These are phyloP conservation scores for Cymbidium sinense DNA, from an alignment of 106 monocot species.

Conservation along the genomic window DNA sequence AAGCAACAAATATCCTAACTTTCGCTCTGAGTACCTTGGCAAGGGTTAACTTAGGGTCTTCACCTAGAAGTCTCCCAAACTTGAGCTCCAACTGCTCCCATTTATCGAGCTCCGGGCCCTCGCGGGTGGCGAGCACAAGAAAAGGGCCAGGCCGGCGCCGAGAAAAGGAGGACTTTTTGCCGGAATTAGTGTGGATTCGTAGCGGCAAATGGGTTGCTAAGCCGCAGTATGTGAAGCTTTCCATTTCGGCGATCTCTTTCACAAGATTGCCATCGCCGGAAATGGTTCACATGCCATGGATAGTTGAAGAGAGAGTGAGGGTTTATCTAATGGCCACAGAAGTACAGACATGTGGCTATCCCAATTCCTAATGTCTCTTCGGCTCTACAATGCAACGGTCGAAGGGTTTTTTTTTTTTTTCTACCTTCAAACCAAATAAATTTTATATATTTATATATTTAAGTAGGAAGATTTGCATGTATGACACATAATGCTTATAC, in stretches of 20 bases:
- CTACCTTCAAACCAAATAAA: too few relatives aligned
- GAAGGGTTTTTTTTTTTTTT: too few relatives aligned
- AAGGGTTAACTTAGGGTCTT: constrained; percentile 86
- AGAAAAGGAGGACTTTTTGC: constrained; percentile 7
- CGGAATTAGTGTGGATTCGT: background rate
- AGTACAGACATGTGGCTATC: too few relatives aligned
- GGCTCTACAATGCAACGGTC: too few relatives aligned
- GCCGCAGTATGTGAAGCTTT: constrained; percentile 23
- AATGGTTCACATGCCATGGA: background rate
- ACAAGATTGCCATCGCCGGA: background rate
- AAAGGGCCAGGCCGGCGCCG: constrained; percentile 12
- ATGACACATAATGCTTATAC: too few relatives aligned
- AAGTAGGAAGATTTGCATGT: too few relatives aligned
- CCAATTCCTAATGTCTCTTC: too few relatives aligned
- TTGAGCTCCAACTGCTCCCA: constrained; percentile 95
- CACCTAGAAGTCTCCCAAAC: constrained; percentile 80
- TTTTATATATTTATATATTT: too few relatives aligned
- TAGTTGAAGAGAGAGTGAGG: background rate
- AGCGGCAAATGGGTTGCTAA: constrained; percentile 17
- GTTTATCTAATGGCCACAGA: too few relatives aligned
- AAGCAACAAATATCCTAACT: background rate
- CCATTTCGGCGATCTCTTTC: constrained; percentile 14
- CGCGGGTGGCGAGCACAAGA: constrained; percentile 19
- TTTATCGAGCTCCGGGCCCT: constrained; percentile 52
- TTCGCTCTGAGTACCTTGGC: constrained; percentile 42